Percentiles rank a stretch among this genome's conserved stretches.
phyloP scores from a whole-genome alignment of 83 land plant species.

The Picea abies region DNA sequence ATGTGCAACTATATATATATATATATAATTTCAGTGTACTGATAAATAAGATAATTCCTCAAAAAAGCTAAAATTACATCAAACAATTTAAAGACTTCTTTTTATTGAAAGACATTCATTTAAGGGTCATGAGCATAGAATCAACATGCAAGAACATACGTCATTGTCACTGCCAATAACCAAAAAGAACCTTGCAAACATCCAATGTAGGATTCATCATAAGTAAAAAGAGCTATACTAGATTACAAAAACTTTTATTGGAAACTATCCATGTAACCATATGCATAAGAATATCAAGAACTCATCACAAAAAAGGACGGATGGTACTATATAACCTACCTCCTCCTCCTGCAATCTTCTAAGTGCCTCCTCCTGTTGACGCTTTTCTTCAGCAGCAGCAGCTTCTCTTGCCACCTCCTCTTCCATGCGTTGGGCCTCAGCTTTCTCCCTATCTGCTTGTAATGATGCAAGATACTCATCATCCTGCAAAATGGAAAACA shows the following conservation, averaged over 20 bases:
- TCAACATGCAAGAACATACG: too few relatives aligned
- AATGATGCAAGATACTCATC: slow-evolving; percentile 89
- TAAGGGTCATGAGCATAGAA: too few relatives aligned
- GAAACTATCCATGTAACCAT: neutral
- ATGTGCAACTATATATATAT: too few relatives aligned
- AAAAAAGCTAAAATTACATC: too few relatives aligned
- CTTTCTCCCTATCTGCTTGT: slow-evolving; percentile 89
- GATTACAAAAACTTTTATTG: neutral
- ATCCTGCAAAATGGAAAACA: slow-evolving; percentile 50
- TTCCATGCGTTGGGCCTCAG: slow-evolving; percentile 52
- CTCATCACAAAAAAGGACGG: neutral
- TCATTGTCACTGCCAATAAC: too few relatives aligned
- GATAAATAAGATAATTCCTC: too few relatives aligned
- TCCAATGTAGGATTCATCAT: too few relatives aligned
- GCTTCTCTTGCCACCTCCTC: slow-evolving; percentile 62
- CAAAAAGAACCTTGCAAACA: too few relatives aligned
- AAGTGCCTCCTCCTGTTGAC: slow-evolving; percentile 55
- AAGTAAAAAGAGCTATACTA: too few relatives aligned
- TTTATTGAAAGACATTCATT: too few relatives aligned
- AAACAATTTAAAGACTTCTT: too few relatives aligned
- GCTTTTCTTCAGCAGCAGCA: slow-evolving; percentile 55
- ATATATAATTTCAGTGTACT: too few relatives aligned
- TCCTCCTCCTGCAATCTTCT: slow-evolving; percentile 61
- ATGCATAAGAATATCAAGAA: neutral
- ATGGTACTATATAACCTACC: slow-evolving; percentile 34